Base-by-base conservation (phyloP, 179 eudicot genomes). In the Gypsophila paniculata region DNA sequence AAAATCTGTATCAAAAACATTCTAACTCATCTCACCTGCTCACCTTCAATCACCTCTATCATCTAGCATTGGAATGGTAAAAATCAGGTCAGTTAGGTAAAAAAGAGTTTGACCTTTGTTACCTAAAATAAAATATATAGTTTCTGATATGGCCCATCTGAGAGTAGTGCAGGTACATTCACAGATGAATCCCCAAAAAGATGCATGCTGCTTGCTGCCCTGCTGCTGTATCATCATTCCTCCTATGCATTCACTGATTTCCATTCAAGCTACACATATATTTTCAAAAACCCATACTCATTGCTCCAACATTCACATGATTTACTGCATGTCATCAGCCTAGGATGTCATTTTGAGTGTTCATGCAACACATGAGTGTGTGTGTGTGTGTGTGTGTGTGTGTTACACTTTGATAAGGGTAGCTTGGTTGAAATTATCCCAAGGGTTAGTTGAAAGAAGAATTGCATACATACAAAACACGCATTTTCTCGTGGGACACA, bases 31-130 rank as follows among this genome's bases (percentile, higher is more conserved):
- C 11, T 51, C 32, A 42, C 52, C 69, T 69, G 48, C 54, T 61
- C 68, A 72, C 65, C 68, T 34, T 23, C 65, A 23, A 63, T 17
- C 70, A 68, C 18, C 72, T 32, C 77, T 42, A 72, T 72, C 38
- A 76, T 68, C 32, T 62, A 55, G 74, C 82, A 72, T 69, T 46
- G 76, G 62, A 63, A 76, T 57, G 77, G 74, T 42, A 63, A 71
- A 68, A 32, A 51, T 63, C 19, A 52, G 51, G 39, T 22, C 42
- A 62, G 38, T 23, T 21, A n/a, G 14, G 60, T 51, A 32, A 13
- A 25, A 76, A 80, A 69, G 58, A 65, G 39, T 17, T 59, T 76
- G 70, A 64, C 77, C 69, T 58, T 36, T 0, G 62, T 76, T 72
- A 58, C 72, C 68, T 42, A 42, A 54, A 14, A 62, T 8, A 23